These are phyloP conservation scores for Mangifera indica DNA, from an alignment of 345 rosid species.

Conservation along the genomic window DNA sequence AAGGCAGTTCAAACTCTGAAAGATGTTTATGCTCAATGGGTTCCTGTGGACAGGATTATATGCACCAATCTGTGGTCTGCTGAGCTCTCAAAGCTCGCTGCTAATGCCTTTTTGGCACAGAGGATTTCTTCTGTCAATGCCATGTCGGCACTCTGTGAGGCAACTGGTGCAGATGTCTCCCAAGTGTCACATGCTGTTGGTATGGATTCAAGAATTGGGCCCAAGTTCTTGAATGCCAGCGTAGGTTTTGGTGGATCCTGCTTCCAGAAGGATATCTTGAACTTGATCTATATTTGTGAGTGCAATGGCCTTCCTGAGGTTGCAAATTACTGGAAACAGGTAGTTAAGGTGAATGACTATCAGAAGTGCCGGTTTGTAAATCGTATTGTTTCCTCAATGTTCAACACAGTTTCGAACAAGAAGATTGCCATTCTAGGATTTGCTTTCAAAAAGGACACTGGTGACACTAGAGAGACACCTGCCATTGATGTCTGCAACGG, in stretches of 20 bases:
- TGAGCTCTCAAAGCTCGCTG: constrained; percentile 76
- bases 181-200: constrained; percentile 65
- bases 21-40: constrained; percentile 76
- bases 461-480: constrained; percentile 80
- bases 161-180: constrained; percentile 65
- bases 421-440: constrained; percentile 69
- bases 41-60: constrained; percentile 53
- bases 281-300: constrained; percentile 66
- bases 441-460: constrained; percentile 75
- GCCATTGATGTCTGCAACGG: constrained; percentile 76
- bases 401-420: constrained; percentile 59
- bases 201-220: constrained; percentile 63
- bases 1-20: constrained; percentile 50
- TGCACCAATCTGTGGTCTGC: constrained; percentile 81
- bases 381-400: constrained; percentile 62
- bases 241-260: constrained; percentile 80
- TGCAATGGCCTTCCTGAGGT: constrained; percentile 70
- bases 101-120: constrained; percentile 73
- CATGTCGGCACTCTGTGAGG: constrained; percentile 75
- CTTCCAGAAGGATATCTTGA: constrained; percentile 69
- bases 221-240: constrained; percentile 68
- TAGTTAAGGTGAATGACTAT: constrained; percentile 70
- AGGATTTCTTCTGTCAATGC: constrained; percentile 75
- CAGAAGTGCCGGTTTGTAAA: constrained; percentile 68
- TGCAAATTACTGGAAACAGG: constrained; percentile 78